Evolutionary conservation across 306 rosid genomes (phyloP).

Genomic region (Lathyrus tuberosus): DNA sequence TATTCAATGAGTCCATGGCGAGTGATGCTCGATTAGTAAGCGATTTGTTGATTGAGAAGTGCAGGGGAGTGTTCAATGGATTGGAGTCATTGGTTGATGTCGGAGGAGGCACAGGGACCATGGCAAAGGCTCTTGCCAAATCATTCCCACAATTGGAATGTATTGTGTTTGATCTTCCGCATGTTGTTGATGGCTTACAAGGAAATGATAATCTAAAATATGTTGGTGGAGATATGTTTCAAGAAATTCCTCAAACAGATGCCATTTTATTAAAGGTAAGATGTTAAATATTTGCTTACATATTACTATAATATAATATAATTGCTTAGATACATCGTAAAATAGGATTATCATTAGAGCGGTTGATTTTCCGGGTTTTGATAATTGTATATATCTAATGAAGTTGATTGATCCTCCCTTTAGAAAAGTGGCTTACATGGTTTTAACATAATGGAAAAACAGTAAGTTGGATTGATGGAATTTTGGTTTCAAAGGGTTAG

Average conservation of each 20-base stretch:
- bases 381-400: no score
- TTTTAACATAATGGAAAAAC: no score
- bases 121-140: slow-evolving; percentile 29
- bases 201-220: not conserved
- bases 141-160: slow-evolving; percentile 25
- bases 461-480: no score
- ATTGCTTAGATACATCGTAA: no score
- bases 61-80: not conserved
- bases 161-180: slow-evolving; percentile 13
- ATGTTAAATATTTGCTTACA: not conserved
- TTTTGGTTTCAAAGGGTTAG: no score
- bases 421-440: no score
- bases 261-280: slow-evolving; percentile 40
- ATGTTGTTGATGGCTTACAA: slow-evolving; percentile 10
- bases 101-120: slow-evolving; percentile 37
- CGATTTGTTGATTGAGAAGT: slow-evolving; percentile 21
- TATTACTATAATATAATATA: no score
- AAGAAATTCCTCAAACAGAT: slow-evolving; percentile 24
- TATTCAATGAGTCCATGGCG: slow-evolving; percentile 31
- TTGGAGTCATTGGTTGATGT: slow-evolving; percentile 36
- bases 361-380: no score
- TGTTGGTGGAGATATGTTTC: slow-evolving; percentile 19
- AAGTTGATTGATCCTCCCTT: no score
- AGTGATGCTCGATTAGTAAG: slow-evolving; percentile 20
- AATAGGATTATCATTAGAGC: no score